Base-by-base conservation (phyloP, 2,329 filamentous ascomycete species). In the Capronia americana region DNA sequence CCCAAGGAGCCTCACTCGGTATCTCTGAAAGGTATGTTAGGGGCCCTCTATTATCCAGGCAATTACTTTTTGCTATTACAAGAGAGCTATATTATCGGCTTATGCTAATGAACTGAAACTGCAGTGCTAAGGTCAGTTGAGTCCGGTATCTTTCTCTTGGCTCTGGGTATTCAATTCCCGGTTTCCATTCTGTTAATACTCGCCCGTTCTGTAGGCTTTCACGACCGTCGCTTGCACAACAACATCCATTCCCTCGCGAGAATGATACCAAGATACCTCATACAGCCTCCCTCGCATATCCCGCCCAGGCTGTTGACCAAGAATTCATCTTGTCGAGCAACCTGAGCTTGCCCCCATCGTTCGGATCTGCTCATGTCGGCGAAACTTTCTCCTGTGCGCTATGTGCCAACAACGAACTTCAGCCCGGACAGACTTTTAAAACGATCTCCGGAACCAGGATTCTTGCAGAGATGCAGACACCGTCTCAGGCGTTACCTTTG, bases 381-480 rank as follows among this genome's bases (percentile, higher is more conserved):
- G 93, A 98, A 81, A 92, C 90, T 0, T 98, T 99, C 79, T 90
- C 90, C 70, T 99, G 95, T 79, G 97, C 94, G 1, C 85, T 98
- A 24, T 97, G 93, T 80, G 93, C 92, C n/a, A 97, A 97, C 82
- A 94, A 97, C 77, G 94, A 98, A 75, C 79, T 88, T 1, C 73
- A 77, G 23, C 70, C 78, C 7, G 74, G 77, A 28, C 75, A 79
- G 8, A 74, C 75, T 5, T 75, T 76, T 7, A 78, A 80, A 67
- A 80, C 80, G 54, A 88, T 96, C 48, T 90, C 88, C 69, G 91
- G 91, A 64, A 90, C 97, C 60, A 87, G 88, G 62, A 92, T 98
- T 73, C 87, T 91, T 63, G 95, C 93, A 0, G 93, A 97, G 79
- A 96, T 99, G 90, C 96, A 98, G 81, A 96, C 93, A 0, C 94